Base-by-base conservation (phyloP, 192 early-diverging fungal genomes). In the Entomortierella lignicola region DNA sequence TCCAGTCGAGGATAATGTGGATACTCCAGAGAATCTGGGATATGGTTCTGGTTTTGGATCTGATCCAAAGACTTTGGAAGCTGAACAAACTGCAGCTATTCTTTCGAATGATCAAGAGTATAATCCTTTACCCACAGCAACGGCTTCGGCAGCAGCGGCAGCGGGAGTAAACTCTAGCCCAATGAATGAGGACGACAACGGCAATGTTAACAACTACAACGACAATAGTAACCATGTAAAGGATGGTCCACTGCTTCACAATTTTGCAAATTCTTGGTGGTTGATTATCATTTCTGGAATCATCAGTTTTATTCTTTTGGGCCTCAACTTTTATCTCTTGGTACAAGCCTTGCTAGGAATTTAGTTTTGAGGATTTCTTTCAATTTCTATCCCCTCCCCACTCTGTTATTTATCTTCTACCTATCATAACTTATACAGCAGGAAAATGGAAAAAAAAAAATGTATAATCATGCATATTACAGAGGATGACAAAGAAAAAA, bases 291-390 rank as follows among this genome's bases (percentile, higher is more conserved):
- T 80, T 25, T 69, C 87, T 30, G 56, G 26, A 17, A 15, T 72
- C 15, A 73, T 88, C 12, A 69, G 77, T 55, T 0, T 83, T 12
- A 32, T 88, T 32, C 62, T 88, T 10, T 43, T 88, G 8, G 70
- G 85, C 0, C 60, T 88, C 26, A 86, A 88, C 57, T 63, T 71
- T 63, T 88, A 84, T 37, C 60, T 88, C 7, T 56, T 88, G 10
- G 56, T 84, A 13, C 62, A 72, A n/a, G 62, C 82, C 11, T 67
- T 86, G 21, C 65, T 43, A 60, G 75, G 63, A 13, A 30, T 43
- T 2, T 51, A 69, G 15, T 47, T 23, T 17, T 50, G n/a, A n/a
- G n/a, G n/a, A n/a, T n/a, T n/a, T n/a, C n/a, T n/a, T n/a, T n/a
- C n/a, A n/a, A n/a, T n/a, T n/a, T n/a, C n/a, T n/a, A n/a, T n/a